A percentile compares a stretch with the other conserved stretches of the same genome.
Conservation (phyloP, 257 asterid genomes). For the Solanum infundibuliforme region DNA sequence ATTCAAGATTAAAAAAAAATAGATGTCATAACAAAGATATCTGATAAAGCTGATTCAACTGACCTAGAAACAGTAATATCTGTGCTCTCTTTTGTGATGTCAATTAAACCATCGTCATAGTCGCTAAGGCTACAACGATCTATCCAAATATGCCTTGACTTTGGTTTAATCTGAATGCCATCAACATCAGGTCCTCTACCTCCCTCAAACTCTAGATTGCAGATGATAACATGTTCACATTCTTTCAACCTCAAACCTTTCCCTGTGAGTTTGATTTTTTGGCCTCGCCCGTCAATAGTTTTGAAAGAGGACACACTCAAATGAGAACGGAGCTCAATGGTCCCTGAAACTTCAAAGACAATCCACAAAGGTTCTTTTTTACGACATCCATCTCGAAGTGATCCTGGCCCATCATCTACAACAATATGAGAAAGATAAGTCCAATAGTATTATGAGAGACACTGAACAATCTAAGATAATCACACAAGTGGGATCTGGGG, state of each 20-base stretch:
- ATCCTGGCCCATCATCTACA: slow-evolving; percentile 95
- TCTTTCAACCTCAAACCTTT: slow-evolving; percentile 79
- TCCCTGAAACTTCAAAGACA: slow-evolving; percentile 69
- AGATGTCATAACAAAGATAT: not conserved
- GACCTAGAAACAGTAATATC: slow-evolving; percentile 80
- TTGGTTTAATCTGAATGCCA: slow-evolving; percentile 81
- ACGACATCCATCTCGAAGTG: slow-evolving; percentile 81
- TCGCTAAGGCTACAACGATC: slow-evolving; percentile 84
- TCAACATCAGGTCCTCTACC: slow-evolving; percentile 76
- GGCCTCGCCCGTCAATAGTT: slow-evolving; percentile 95
- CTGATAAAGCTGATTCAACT: not conserved
- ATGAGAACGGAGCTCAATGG: slow-evolving; percentile 57
- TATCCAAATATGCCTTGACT: slow-evolving; percentile 73
- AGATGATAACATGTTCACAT: slow-evolving; percentile 72
- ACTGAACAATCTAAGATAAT: not conserved
- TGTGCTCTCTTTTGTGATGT: slow-evolving; percentile 70
- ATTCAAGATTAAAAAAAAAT: not conserved
- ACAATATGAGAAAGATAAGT: not conserved
- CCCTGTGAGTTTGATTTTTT: slow-evolving; percentile 49
- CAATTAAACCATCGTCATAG: slow-evolving; percentile 66
- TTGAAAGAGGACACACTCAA: slow-evolving; percentile 58
- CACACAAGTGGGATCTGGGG: not conserved
- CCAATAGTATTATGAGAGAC: not conserved
- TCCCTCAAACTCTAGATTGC: slow-evolving; percentile 58
- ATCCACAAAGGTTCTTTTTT: slow-evolving; percentile 75